Base-by-base conservation (phyloP, 169 alveolate genomes). In the Cytauxzoon felis region DNA sequence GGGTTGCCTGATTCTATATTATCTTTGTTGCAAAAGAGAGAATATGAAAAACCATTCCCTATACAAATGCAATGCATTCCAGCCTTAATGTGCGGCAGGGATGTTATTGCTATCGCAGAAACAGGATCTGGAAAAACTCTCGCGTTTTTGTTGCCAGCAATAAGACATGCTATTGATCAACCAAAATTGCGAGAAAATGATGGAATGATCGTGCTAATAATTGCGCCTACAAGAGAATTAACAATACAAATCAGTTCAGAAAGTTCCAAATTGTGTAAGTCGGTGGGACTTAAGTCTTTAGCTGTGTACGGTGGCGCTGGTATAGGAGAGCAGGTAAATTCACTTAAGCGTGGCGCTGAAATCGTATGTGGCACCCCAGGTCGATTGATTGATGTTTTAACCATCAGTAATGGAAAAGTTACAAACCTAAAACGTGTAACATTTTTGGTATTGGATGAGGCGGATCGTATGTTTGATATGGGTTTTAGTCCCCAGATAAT, bases 101-200 rank as follows among this genome's bases (percentile, higher is more conserved):
- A 98, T 76, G 88, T 96, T 38, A 94, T 98, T 27, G 99, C 98
- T 21, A 95, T 96, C 8, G 99, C 99, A 0, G 97, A 96, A 70
- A 98, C 99, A 7, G 99, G 99, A 51, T 93, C 87, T 64, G 99
- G 99, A 1, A 96, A 96, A 87, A 98, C 99, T 2, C 71, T 98
- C 33, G 98, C 99, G 11, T 98, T 95, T 78, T 68, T 96, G 64
- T 92, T 98, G 50, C 99, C 99, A 0, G 84, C 96, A 80, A 65
- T 97, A 18, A 81, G 98, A 33, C 99, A 97, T 84, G 95, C 93
- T 0, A 53, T 89, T 43, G 97, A 87, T 54, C 93, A 95, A 64
- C 81, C 90, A 7, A 76, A 73, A 30, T 57, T 93, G 18, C 65
- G 92, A 62, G 95, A 91, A 57, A 93, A 91, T 41, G 98, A 95